Base-by-base conservation (phyloP, 2,329 filamentous ascomycete species). In the Aspergillus phoenicis region DNA sequence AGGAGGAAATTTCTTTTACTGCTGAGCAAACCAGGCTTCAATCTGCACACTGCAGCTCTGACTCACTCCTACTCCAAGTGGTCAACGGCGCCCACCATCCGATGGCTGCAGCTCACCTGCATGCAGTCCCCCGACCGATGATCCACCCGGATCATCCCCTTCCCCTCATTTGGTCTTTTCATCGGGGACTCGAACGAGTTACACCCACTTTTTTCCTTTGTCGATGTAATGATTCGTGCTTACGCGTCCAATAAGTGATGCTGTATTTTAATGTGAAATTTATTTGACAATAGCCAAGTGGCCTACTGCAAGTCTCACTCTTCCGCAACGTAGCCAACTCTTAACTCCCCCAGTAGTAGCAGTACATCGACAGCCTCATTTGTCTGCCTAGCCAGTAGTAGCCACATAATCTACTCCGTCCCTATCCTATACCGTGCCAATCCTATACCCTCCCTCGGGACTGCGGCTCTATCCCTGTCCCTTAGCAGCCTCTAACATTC, bases 11-110 rank as follows among this genome's bases (percentile, higher is more conserved):
- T 36, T 36, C n/a, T 20, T 22, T 17, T 17, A 45, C 39, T 43
- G 15, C 17, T 33, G 30, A 33, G 30, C 30, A 33, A 33, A 33
- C 17, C 41, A 45, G 41, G 47, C 26, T 30, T 30, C 28, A 11
- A 33, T 26, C 24, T 49, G 45, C 45, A 49, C 33, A 26, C 47
- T 49, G 45, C 45, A 49, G 15, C 47, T 49, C 47, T 49, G 47
- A 49, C 47, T 49, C 47, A 49, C 28, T 49, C 41, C 41, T 22
- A 17, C 41, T 17, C 6, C 47, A 26, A 30, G 24, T 49, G 47
- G 47, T 49, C 41, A 17, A 10, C 33, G 33, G 33, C 33, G 11
- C 33, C 41, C 41, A 45, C 10, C 41, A 45, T 22, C 41, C 20
- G 41, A 45, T 20, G 10, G 17, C 45, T 49, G 47, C 24, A 28